A percentile compares a stretch with the other conserved stretches of the same genome.
Conservation (phyloP, 768 basidiomycete genomes). For the Tulasnella sp. region DNA sequence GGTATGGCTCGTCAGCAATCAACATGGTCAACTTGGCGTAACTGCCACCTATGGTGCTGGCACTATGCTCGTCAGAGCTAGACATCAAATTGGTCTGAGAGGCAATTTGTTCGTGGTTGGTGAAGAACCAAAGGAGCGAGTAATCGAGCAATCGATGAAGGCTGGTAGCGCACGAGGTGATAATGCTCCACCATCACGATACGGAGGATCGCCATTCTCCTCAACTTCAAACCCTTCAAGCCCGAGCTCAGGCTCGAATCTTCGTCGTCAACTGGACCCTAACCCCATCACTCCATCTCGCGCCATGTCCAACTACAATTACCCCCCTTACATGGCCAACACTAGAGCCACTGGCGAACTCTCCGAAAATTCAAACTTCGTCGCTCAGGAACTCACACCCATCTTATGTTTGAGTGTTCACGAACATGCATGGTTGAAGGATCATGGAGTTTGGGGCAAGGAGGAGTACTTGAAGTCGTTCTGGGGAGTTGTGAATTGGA, state of each 20-base stretch:
- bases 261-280: background rate
- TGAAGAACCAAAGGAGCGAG: too few species aligned
- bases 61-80: slow-evolving; percentile 55
- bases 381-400: slow-evolving; percentile 50
- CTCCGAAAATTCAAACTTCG: slow-evolving; percentile 16
- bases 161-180: too few species aligned
- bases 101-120: slow-evolving; percentile 24
- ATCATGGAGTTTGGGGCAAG: slow-evolving; percentile 84
- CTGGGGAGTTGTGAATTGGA: slow-evolving; percentile 76
- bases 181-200: too few species aligned
- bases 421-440: slow-evolving; percentile 76
- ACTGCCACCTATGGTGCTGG: slow-evolving; percentile 81
- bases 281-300: slow-evolving; percentile 25
- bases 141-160: too few species aligned
- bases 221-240: too few species aligned
- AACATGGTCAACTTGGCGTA: slow-evolving; percentile 45
- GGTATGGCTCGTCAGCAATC: slow-evolving; percentile 78
- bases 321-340: slow-evolving; percentile 15
- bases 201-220: too few species aligned
- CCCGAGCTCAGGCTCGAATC: background rate
- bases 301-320: slow-evolving; percentile 21
- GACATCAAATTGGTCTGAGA: slow-evolving; percentile 24
- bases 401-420: slow-evolving; percentile 67
- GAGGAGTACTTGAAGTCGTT: slow-evolving; percentile 74
- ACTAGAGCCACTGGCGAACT: background rate